Conservation (phyloP, 352 stramenopile genomes). For the Lagenidium sp. region DNA sequence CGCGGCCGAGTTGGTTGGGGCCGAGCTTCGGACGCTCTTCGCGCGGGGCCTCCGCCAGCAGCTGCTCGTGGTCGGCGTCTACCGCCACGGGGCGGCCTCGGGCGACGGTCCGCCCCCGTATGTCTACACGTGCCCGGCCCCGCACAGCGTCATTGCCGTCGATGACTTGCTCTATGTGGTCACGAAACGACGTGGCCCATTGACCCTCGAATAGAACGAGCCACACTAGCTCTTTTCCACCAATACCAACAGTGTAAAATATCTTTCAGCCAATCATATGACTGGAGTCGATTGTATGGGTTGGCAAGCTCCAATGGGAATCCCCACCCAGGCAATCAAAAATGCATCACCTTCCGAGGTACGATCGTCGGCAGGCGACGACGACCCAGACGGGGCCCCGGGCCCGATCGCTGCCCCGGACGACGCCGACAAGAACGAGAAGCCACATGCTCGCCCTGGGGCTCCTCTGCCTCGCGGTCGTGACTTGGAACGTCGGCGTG, state of each 20-base stretch:
- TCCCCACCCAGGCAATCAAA: no score
- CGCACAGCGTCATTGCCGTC: slow-evolving; percentile 13
- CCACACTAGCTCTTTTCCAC: no score
- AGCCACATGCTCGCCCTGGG: no score
- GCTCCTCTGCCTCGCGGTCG: neutral
- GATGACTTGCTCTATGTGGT: slow-evolving; percentile 35
- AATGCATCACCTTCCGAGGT: no score
- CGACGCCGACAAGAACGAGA: no score
- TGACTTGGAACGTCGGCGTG: neutral
- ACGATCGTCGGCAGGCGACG: no score
- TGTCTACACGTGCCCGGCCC: slow-evolving; percentile 35
- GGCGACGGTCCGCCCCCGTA: slow-evolving; percentile 30
- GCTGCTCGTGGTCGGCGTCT: slow-evolving; percentile 35
- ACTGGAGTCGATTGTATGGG: no score
- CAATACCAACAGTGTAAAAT: no score
- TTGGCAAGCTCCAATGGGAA: no score
- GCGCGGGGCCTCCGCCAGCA: slow-evolving; percentile 23
- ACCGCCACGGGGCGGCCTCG: slow-evolving; percentile 22
- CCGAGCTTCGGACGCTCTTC: slow-evolving; percentile 31
- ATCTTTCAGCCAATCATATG: no score
- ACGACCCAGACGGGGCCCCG: no score
- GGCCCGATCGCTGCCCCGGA: no score
- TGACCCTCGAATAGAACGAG: slow-evolving; percentile 22
- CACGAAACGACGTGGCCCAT: slow-evolving; percentile 11
- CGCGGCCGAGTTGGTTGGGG: slow-evolving; percentile 17